Conservation (phyloP, 768 basidiomycete species). For the Pleurotus tuoliensis region DNA sequence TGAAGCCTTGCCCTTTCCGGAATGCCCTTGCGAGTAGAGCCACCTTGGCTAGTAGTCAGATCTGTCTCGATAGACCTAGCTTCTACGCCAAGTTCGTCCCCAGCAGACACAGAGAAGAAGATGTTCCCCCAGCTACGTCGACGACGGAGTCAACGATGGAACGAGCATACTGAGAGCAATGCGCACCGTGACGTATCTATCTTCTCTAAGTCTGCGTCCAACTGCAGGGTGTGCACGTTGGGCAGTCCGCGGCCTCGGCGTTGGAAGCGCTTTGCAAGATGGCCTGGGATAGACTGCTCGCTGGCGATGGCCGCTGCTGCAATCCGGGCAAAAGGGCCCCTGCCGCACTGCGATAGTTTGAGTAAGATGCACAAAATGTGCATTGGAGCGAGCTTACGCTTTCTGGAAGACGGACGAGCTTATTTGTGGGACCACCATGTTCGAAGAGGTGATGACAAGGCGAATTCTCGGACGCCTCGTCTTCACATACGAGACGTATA, state of each 20-base stretch:
- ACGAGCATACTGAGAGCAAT: neutral
- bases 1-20: neutral
- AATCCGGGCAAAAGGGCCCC: neutral
- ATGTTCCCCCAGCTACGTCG: neutral
- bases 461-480: neutral
- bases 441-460: slow-evolving; percentile 1
- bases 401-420: slow-evolving; percentile 1
- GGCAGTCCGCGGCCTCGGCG: neutral
- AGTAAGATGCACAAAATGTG: neutral
- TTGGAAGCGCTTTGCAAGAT: neutral
- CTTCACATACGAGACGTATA: slow-evolving; percentile 3
- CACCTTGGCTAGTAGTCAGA: no score
- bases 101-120: neutral
- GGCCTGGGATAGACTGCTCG: neutral
- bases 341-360: neutral
- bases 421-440: neutral
- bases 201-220: neutral
- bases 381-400: neutral
- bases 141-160: neutral
- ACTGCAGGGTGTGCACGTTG: neutral
- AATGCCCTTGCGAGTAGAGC: neutral
- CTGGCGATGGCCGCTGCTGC: neutral
- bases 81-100: no score
- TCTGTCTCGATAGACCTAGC: no score
- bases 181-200: neutral